These are phyloP conservation scores for Trichomonascus vanleenenianus DNA, from an alignment of 805 yeast species.

Conservation along the genomic window DNA sequence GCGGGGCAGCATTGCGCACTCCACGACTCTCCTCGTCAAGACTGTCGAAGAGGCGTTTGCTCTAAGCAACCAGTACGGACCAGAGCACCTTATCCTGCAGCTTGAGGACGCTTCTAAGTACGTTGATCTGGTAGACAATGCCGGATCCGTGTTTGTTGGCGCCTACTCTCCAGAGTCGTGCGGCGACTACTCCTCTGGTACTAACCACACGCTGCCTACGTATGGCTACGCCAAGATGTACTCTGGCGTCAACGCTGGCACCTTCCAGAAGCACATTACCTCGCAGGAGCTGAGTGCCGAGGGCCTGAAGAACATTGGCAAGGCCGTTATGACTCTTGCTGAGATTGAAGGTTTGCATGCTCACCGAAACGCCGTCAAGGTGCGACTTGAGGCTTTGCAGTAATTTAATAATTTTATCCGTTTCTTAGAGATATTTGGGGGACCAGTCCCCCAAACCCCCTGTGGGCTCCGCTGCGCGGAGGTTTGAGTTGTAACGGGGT, in stretches of 20 bases:
- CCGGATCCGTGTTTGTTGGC: constrained; percentile 96
- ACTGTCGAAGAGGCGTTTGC: constrained; percentile 72
- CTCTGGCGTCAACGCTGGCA: constrained; percentile 93
- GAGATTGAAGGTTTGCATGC: constrained; percentile 96
- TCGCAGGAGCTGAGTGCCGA: constrained; percentile 81
- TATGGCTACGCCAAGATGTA: constrained; percentile 98
- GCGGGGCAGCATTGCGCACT: constrained; percentile 85
- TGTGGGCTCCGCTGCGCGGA: no score
- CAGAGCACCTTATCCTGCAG: constrained; percentile 94
- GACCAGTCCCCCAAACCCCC: no score
- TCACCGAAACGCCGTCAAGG: constrained; percentile 93
- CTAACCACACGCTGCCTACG: constrained; percentile 97
- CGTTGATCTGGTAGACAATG: constrained; percentile 74
- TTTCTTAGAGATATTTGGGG: not conserved
- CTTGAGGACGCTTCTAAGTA: constrained; percentile 67
- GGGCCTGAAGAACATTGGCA: constrained; percentile 86
- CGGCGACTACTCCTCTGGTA: constrained; percentile 97
- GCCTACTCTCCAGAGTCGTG: constrained; percentile 95
- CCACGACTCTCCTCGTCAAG: constrained; percentile 66
- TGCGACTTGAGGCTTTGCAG: constrained; percentile 57
- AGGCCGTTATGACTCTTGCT: constrained; percentile 92
- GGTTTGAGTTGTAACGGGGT: no score
- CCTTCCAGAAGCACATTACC: constrained; percentile 92
- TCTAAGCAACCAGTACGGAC: constrained; percentile 90
- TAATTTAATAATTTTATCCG: not conserved